Conservation (phyloP, 306 rosid species). For the Leucaena leucocephala region DNA sequence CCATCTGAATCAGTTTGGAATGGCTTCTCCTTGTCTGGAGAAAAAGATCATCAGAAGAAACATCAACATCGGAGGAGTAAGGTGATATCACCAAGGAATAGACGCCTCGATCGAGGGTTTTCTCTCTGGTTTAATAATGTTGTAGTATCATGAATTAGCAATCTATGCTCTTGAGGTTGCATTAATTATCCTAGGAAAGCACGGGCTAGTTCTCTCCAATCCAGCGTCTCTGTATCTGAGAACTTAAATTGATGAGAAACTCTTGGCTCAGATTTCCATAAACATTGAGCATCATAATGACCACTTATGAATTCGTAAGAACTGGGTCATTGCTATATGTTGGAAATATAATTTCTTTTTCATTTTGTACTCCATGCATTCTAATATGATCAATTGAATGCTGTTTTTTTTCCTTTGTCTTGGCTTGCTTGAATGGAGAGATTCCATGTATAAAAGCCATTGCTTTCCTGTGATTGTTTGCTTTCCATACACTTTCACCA, state of each 20-base stretch:
- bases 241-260: not conserved
- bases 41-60: slow-evolving; percentile 46
- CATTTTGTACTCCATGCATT: not conserved
- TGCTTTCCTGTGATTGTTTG: not conserved
- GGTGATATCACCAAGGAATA: slow-evolving; percentile 42
- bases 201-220: not conserved
- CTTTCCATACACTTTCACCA: not conserved
- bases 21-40: slow-evolving; percentile 52
- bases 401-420: not conserved
- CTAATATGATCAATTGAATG: not conserved
- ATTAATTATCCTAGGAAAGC: no score
- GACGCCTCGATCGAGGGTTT: not conserved
- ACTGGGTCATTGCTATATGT: not conserved
- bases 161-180: not conserved
- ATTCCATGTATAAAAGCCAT: not conserved
- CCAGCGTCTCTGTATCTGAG: no score
- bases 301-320: not conserved
- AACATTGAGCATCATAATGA: not conserved
- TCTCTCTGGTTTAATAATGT: no score
- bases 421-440: not conserved
- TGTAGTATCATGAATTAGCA: no score
- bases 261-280: not conserved
- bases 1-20: slow-evolving; percentile 43
- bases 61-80: slow-evolving; percentile 16
- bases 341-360: not conserved